These are phyloP conservation scores for Chytridium lagenaria DNA, from an alignment of 371 early-diverging fungal genomes.

Conservation along the genomic window DNA sequence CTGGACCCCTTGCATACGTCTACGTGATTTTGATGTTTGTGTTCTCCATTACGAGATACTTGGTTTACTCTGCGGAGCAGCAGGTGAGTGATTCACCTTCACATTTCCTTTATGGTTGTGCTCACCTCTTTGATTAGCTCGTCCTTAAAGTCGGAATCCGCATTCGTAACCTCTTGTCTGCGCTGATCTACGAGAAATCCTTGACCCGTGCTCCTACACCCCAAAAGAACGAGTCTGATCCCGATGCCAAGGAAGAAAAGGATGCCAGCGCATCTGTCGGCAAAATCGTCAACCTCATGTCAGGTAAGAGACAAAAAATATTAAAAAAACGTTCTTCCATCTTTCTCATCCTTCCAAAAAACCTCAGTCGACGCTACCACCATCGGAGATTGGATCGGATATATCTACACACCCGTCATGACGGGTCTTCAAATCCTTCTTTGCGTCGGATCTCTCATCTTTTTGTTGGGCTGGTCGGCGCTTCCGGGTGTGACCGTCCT, in stretches of 20 bases:
- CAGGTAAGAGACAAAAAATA: conserved; percentile 24
- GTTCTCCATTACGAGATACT: conserved; percentile 15
- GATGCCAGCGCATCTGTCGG: conserved; percentile 36
- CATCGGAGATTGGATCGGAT: conserved; percentile 27
- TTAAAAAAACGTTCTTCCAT: neutral
- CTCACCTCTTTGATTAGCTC: conserved; percentile 20
- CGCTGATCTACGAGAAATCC: conserved; percentile 46
- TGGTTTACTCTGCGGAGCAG: conserved; percentile 35
- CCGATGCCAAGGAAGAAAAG: conserved; percentile 15
- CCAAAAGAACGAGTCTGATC: neutral
- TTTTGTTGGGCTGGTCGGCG: conserved; percentile 46
- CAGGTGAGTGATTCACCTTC: neutral
- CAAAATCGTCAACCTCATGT: conserved; percentile 49
- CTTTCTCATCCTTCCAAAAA: neutral
- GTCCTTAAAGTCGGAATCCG: conserved; percentile 36
- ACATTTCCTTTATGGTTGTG: neutral
- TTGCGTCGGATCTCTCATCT: conserved; percentile 35
- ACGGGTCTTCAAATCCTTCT: conserved; percentile 39
- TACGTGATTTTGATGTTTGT: conserved; percentile 42
- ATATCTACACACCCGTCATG: conserved; percentile 19
- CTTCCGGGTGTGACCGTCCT: conserved; percentile 50
- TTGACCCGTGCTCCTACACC: conserved; percentile 28
- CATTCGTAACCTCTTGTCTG: conserved; percentile 41
- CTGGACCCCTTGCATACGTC: conserved; percentile 41
- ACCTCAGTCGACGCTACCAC: conserved; percentile 18